Evolutionary conservation across 2,329 filamentous ascomycete species (phyloP), one percentile per base, ranked within the genome.

Genomic region (Colletotrichum australisinense): DNA sequence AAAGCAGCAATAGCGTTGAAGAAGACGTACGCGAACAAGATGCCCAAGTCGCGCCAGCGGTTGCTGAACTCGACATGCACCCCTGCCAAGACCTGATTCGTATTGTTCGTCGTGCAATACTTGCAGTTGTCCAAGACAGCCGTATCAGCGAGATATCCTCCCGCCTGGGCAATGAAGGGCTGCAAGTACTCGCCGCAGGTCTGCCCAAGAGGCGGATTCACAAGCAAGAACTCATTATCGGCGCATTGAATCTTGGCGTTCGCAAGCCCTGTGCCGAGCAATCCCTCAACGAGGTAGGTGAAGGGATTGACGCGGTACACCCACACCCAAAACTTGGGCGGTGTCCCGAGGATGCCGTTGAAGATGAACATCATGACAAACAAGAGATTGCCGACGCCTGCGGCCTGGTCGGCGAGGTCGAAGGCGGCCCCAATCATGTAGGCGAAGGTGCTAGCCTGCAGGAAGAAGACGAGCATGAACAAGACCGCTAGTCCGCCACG

Each of bases 241-340:
- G 91, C 88, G 80, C 94, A 96, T 1, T 79, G 76, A 26, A 94
- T 89, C 0, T 78, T 55, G 0, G 88, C 88, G 75, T 91, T 89
- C 11, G 91, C 91, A 30, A 96, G 83, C 0, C 88, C 91, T 2
- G 89, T 88, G 0, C 90, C 87, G 5, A 94, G 81, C 79, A 96
- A 88, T 0, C 90, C 92, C 55, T 88, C 87, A 42, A 94, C 88
- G 2, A 95, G 84, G 79, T 96, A 96, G 0, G 93, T 94, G 79
- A 95, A 91, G 0, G 94, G 93, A 0, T 90, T 93, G 63, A 93
- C 83, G 49, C 92, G 88, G 80, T 94, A 94, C 89, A 94, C 92
- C 85, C 93, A 94, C 76, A 91, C 89, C 93, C 93, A 95, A 85
- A 95, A 94, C 3, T 89, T 85, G 0, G 93, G 93, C n/a, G 92